Evolutionary conservation across 352 stramenopile species (phyloP).

Genomic region (Globisporangium rhizosaccharum): DNA sequence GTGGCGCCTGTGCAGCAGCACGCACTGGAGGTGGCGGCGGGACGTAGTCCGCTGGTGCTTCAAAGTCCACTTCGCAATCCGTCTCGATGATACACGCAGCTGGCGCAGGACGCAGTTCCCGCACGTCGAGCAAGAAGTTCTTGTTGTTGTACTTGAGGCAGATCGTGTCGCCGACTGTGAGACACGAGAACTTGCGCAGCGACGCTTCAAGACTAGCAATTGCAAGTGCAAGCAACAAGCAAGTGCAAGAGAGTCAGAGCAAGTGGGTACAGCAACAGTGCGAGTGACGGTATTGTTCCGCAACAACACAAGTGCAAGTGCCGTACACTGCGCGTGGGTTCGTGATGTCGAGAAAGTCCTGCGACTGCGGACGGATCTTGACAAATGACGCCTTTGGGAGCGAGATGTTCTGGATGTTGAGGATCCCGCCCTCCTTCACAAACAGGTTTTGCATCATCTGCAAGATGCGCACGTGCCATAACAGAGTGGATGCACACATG

Average conservation of each 20-base stretch:
- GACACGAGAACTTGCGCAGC: conserved; percentile 92
- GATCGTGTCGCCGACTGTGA: conserved; percentile 98
- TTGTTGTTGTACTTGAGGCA: conserved; percentile 98
- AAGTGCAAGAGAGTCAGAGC: background rate
- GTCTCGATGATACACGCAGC: conserved; percentile 99
- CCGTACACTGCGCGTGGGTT: conserved; percentile 96
- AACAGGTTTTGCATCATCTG: conserved; percentile 99
- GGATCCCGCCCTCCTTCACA: conserved; percentile 88
- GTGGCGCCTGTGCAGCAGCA: conserved; percentile 18
- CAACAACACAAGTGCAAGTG: background rate
- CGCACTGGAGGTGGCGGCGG: conserved; percentile 31
- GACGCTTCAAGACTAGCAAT: conserved; percentile 61
- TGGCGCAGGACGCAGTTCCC: conserved; percentile 93
- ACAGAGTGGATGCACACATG: too few relatives aligned
- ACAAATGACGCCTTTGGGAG: conserved; percentile 97
- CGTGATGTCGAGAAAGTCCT: conserved; percentile 98
- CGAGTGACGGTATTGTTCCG: background rate
- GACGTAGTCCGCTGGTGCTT: conserved; percentile 89
- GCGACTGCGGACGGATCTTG: conserved; percentile 97
- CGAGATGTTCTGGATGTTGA: conserved; percentile 95
- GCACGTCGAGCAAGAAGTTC: conserved; percentile 98
- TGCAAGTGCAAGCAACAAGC: background rate
- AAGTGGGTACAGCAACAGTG: background rate
- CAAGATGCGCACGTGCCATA: background rate
- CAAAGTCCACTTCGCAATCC: conserved; percentile 99